Conservation (phyloP, 768 basidiomycete species). For the Mycena venus region DNA sequence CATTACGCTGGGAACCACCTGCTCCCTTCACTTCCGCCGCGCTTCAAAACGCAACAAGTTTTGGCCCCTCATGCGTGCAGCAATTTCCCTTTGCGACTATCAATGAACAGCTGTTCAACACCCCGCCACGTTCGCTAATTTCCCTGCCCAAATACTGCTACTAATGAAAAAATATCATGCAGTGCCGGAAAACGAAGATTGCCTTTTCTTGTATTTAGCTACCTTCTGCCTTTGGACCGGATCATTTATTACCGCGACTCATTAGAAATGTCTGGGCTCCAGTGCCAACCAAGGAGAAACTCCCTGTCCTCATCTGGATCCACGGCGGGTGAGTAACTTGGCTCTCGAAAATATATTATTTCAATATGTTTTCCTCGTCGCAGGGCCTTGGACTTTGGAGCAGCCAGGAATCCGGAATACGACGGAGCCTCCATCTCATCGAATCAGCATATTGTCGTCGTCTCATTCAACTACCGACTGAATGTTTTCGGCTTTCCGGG, state of each 20-base stretch:
- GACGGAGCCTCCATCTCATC: slow-evolving; percentile 18
- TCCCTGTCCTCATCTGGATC: slow-evolving; percentile 18
- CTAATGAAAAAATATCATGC: too few species aligned
- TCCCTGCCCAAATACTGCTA: too few species aligned
- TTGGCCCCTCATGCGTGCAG: slow-evolving; percentile 22
- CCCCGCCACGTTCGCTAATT: too few species aligned
- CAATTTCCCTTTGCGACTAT: slow-evolving; percentile 11
- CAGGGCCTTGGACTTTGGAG: slow-evolving; percentile 21
- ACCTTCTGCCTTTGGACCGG: too few species aligned
- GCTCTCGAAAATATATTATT: too few species aligned
- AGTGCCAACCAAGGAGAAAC: not conserved
- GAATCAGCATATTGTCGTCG: slow-evolving; percentile 18
- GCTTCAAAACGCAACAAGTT: slow-evolving; percentile 3
- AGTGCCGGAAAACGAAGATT: slow-evolving; percentile 13
- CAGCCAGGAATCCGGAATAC: slow-evolving; percentile 1
- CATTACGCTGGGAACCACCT: slow-evolving; percentile 24
- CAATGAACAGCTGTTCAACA: slow-evolving; percentile 11
- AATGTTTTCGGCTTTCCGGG: slow-evolving; percentile 30
- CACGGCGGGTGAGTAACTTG: slow-evolving; percentile 22
- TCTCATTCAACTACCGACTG: slow-evolving; percentile 28
- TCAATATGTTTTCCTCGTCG: too few species aligned
- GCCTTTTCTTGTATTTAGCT: slow-evolving; percentile 3
- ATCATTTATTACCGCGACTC: not conserved
- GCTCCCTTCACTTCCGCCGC: slow-evolving; percentile 8
- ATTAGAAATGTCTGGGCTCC: slow-evolving; percentile 23